These are phyloP conservation scores for Fusarium begoniae DNA, from an alignment of 2,329 filamentous ascomycete species.

Conservation along the genomic window DNA sequence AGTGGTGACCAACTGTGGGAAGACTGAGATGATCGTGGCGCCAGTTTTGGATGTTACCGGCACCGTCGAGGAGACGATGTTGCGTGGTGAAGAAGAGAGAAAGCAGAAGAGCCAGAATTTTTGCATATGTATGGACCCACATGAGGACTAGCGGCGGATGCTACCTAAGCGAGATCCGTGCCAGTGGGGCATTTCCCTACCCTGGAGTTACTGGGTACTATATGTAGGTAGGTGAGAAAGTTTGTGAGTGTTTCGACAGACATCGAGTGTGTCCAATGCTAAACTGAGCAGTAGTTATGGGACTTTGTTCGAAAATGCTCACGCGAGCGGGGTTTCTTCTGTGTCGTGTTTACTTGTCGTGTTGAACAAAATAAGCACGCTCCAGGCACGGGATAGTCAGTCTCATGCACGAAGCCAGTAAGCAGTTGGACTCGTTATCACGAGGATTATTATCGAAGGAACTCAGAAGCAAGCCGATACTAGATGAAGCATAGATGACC, in stretches of 20 bases:
- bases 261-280: neutral
- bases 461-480: neutral
- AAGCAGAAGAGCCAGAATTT: conserved; percentile 2
- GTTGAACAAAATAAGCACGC: neutral
- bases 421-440: neutral
- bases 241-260: neutral
- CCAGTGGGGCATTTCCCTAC: neutral
- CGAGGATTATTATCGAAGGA: neutral
- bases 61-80: conserved; percentile 42
- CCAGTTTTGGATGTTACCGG: conserved; percentile 37
- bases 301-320: conserved; percentile 7
- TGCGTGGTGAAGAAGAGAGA: conserved; percentile 44
- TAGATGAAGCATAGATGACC: neutral
- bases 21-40: conserved; percentile 35
- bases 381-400: neutral
- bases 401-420: neutral
- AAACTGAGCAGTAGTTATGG: neutral
- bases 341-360: neutral
- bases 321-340: conserved; percentile 2
- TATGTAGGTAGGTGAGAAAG: too few relatives aligned
- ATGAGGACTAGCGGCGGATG: conserved; percentile 12
- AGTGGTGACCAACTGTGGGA: conserved; percentile 38
- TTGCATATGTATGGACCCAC: conserved; percentile 15
- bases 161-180: conserved; percentile 9
- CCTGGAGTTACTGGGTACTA: neutral